Base-by-base conservation (phyloP, 2,329 filamentous ascomycete genomes). In the Ceratocystis cubensis region DNA sequence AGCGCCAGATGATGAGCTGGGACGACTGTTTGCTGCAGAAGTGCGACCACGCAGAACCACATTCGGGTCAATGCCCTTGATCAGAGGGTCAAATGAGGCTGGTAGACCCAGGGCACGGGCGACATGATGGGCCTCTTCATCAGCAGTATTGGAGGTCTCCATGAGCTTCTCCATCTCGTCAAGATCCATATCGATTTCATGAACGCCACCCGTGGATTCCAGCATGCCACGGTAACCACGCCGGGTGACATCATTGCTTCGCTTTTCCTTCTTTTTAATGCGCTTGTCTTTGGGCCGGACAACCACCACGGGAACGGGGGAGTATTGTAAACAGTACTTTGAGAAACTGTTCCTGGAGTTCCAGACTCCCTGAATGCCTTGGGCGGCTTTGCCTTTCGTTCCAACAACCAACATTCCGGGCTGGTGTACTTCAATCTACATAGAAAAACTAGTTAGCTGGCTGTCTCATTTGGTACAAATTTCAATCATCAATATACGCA, bases 291-390 rank as follows among this genome's bases (percentile, higher is more conserved):
- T 88, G 45, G 92, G 91, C 3, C 92, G 84, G 8, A 96, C 92
- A 41, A 96, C 92, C 37, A 96, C 92, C 6, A 96, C 92, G 0
- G 92, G 92, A 1, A 96, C 89, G 0, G 92, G 91, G 1, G 89
- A 96, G 74, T 96, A 92, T 73, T 96, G 92, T 13, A 96, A 81
- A 72, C 92, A 96, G 76, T 96, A 96, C 74, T 96, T 96, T 30
- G 90, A 95, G 57, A 96, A 92, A 0, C 89, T 94, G 70, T 91
- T 94, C 56, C 81, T 78, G 41, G 82, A 83, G 62, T 89, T 90
- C 53, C 96, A 83, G 37, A 96, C 79, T 61, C 90, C 89, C 73
- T 96, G 91, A 67, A 96, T 86, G 30, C 91, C 91, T 44, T 90
- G 90, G 1, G 96, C 80, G 46, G 88, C 93, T 65, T 91, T 84